phyloP scores from a whole-genome alignment of 352 stramenopile species.

The Globisporangium sylvaticum region DNA sequence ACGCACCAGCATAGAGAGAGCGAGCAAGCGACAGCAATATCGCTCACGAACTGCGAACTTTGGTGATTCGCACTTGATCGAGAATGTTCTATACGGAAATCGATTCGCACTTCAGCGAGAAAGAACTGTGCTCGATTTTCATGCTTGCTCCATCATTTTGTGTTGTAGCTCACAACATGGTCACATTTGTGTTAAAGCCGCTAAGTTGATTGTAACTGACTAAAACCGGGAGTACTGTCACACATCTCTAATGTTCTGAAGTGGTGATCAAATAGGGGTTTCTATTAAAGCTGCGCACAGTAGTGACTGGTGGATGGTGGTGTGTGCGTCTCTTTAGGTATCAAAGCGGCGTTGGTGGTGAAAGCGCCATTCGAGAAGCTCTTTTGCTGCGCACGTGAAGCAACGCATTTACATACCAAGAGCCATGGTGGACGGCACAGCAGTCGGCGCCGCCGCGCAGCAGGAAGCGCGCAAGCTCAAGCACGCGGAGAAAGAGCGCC shows the following conservation, averaged over 20 bases:
- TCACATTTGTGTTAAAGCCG: no score
- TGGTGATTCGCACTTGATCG: neutral
- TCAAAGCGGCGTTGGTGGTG: neutral
- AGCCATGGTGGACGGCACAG: neutral
- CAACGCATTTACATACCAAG: neutral
- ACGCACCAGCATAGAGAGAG: no score
- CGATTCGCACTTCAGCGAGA: no score
- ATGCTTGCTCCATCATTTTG: no score
- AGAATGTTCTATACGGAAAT: neutral
- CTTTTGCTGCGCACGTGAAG: neutral
- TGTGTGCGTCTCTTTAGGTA: neutral
- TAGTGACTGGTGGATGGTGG: neutral
- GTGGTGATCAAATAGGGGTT: no score
- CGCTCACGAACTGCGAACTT: neutral
- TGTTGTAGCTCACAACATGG: no score
- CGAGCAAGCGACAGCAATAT: no score
- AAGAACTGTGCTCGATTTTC: no score
- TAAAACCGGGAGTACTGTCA: no score
- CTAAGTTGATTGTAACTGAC: no score
- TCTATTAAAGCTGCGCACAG: neutral
- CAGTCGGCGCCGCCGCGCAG: slow-evolving; percentile 10
- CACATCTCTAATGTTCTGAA: neutral
- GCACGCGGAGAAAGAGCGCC: slow-evolving; percentile 65
- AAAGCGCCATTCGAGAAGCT: neutral
- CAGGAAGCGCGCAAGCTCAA: slow-evolving; percentile 46